Evolutionary conservation across 805 yeast genomes (phyloP), one percentile per base, ranked within the genome.

Genomic region (Isabelozyma heimii): DNA sequence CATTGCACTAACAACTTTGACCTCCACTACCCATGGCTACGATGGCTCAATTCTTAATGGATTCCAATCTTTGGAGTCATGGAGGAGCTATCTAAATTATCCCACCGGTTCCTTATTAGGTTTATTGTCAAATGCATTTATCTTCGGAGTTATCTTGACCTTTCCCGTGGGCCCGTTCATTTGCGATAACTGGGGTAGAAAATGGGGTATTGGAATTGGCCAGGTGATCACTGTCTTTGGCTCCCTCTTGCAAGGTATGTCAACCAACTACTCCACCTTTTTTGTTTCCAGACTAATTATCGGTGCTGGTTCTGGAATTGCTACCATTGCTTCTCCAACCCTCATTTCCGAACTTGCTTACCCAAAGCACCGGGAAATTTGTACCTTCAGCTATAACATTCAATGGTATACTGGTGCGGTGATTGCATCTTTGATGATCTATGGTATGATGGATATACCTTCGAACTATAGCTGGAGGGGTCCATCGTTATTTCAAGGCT

Each of bases 321-420:
- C 77, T 13, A 62, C 65, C 30, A 74, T 75, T 40, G 66, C 78
- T 8, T 66, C 79, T 24, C 82, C 84, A 13, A 52, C 79, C 10
- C 64, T 79, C 57, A 69, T 80, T 42, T 70, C 83, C 4, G 85
- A 81, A 55, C 52, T 79, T 17, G 62, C 83, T 1, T 80, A 66
- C 55, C 84, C 84, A 17, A 58, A 63, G 14, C 76, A 72, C 44
- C 63, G 81, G 56, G 65, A 68, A 39, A 61, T 67, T 33, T 54
- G 67, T 40, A 75, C 80, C 27, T 51, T 42, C 14, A 8, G 56
- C 56, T 17, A 47, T 52, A 80, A 80, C 60, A 70, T 75, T 16
- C 72, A 74, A 52, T 79, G 82, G 83, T 78, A 76, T 54, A 56
- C 77, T 37, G 84, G 84, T 42, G 81, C 82, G n/a, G 58, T 78